phyloP scores from a whole-genome alignment of 192 early-diverging fungal species.

The Coemansia sp. region DNA sequence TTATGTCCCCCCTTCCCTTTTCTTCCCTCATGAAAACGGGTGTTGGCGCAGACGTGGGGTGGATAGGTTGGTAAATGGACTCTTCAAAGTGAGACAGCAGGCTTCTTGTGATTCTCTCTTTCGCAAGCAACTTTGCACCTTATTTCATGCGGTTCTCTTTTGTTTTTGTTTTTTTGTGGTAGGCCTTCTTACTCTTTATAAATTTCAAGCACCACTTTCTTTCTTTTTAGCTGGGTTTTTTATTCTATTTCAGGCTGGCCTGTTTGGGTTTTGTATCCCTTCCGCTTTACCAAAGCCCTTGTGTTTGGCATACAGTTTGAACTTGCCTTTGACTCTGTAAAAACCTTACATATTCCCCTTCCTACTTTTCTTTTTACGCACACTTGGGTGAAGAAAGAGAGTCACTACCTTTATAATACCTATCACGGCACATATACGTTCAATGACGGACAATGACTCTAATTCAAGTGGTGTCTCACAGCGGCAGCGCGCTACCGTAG shows the following conservation, averaged over 20 bases:
- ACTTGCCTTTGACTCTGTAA: not conserved
- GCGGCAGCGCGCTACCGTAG: constrained; percentile 50
- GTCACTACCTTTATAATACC: not conserved
- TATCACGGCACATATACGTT: constrained; percentile 6
- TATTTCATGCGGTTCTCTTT: not conserved
- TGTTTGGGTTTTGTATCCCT: not conserved
- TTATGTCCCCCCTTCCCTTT: not conserved
- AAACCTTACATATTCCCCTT: not conserved
- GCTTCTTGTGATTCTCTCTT: not conserved
- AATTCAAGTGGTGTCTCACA: constrained; percentile 20
- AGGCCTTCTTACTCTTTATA: not conserved
- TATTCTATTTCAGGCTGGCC: constrained; percentile 6
- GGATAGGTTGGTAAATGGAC: not conserved
- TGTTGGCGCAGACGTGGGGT: not conserved
- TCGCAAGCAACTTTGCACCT: not conserved
- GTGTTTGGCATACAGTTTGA: not conserved
- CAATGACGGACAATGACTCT: constrained; percentile 44
- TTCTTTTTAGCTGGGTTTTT: constrained; percentile 8
- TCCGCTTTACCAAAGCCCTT: not conserved
- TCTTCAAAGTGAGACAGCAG: not conserved
- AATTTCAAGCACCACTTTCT: constrained; percentile 1
- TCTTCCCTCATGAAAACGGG: not conserved
- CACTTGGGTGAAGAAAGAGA: not conserved
- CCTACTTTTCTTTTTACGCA: not conserved
- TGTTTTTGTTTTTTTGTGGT: not conserved